Percentiles rank a stretch among this genome's conserved stretches.
Conservation (phyloP, 2,329 filamentous ascomycete genomes). For the Epichloe sibirici region DNA sequence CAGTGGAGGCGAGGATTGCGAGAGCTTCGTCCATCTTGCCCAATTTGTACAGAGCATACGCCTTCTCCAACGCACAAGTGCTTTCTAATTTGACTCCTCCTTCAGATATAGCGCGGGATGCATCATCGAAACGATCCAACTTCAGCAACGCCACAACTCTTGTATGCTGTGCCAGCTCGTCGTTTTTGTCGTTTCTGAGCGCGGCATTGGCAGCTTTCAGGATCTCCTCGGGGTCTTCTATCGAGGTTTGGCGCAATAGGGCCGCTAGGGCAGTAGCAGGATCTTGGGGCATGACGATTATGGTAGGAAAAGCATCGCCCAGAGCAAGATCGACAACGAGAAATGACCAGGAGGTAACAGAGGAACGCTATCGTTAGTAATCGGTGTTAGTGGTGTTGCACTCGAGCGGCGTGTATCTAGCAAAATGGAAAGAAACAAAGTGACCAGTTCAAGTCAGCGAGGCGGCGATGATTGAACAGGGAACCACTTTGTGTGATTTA, state of each 20-base stretch:
- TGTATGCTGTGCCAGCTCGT: constrained; percentile 51
- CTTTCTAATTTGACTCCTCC: constrained; percentile 48
- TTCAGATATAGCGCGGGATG: constrained; percentile 54
- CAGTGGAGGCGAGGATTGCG: constrained; percentile 23
- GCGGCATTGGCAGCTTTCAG: constrained; percentile 51
- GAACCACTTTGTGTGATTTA: not conserved
- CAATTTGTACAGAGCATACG: constrained; percentile 76
- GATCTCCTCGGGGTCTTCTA: constrained; percentile 62
- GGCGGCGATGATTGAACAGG: no score
- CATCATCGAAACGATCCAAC: constrained; percentile 72
- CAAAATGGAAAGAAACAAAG: not conserved
- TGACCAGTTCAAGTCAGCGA: not conserved
- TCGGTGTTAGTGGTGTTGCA: not conserved
- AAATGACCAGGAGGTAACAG: not conserved
- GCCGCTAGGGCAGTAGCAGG: constrained; percentile 38
- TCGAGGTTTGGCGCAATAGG: constrained; percentile 41
- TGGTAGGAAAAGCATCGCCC: not conserved
- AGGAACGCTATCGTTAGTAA: not conserved
- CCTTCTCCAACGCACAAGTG: constrained; percentile 54
- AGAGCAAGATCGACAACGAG: not conserved
- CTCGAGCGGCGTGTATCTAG: not conserved
- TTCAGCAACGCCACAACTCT: constrained; percentile 66
- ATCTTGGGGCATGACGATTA: constrained; percentile 28
- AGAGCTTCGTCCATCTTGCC: constrained; percentile 58
- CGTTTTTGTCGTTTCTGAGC: constrained; percentile 47